A percentile compares a stretch with the other conserved stretches of the same genome.
Evolutionary conservation across 2,329 filamentous ascomycete genomes (phyloP).

Genomic region (Alternaria consortialis): DNA sequence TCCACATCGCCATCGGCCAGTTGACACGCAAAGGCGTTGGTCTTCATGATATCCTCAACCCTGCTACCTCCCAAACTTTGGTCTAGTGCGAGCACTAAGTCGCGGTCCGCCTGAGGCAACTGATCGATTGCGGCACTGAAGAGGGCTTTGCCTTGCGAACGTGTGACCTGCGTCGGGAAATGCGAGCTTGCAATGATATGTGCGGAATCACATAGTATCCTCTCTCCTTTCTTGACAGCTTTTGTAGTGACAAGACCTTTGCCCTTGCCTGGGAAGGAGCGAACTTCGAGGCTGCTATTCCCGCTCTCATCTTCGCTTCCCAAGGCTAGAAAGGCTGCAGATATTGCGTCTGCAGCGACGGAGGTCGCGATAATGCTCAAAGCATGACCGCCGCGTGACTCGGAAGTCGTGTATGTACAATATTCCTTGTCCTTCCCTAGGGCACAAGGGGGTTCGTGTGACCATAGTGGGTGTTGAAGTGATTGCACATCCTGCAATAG

Average conservation of each 20-base stretch:
- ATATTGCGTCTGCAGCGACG: conserved; percentile 24
- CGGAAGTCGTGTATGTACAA: conserved; percentile 27
- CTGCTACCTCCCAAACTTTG: conserved; percentile 24
- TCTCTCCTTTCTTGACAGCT: conserved; percentile 22
- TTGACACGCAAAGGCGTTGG: conserved; percentile 35
- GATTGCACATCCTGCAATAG: background rate
- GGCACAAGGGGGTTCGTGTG: conserved; percentile 25
- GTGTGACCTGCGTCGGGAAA: conserved; percentile 23
- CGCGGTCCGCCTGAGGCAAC: conserved; percentile 16
- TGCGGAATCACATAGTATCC: conserved; percentile 32
- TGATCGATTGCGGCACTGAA: conserved; percentile 21
- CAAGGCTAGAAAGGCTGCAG: conserved; percentile 17
- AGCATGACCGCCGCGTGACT: conserved; percentile 23
- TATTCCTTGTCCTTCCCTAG: conserved; percentile 21
- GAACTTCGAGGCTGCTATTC: conserved; percentile 21
- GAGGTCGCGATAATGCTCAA: conserved; percentile 34
- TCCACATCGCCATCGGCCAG: conserved; percentile 29
- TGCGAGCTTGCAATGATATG: conserved; percentile 32
- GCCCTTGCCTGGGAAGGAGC: conserved; percentile 32
- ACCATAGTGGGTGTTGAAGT: conserved; percentile 22
- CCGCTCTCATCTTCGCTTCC: background rate
- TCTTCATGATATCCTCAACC: conserved; percentile 34
- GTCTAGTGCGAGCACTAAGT: conserved; percentile 23
- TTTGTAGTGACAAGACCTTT: conserved; percentile 32
- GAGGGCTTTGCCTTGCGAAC: conserved; percentile 20